phyloP scores from a whole-genome alignment of 2,329 filamentous ascomycete species.

The Botrytis squamosa region DNA sequence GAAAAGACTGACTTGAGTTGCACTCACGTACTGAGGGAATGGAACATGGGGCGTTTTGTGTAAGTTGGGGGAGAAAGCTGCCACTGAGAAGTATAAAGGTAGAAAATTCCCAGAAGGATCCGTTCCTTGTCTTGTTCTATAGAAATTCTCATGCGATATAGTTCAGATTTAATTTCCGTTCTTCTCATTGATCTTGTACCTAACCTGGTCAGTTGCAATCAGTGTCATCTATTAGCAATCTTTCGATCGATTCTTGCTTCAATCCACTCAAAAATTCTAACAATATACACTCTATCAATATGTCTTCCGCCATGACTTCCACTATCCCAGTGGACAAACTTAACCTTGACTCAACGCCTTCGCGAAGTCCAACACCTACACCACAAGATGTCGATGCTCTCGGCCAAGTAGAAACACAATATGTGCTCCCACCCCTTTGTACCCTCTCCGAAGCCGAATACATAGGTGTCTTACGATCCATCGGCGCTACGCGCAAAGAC shows the following conservation, averaged over 20 bases:
- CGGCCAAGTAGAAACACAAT: constrained; percentile 10
- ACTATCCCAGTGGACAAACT: background rate
- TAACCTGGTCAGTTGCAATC: background rate
- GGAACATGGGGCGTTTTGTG: background rate
- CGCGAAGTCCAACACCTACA: constrained; percentile 1
- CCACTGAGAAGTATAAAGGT: background rate
- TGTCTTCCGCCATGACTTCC: background rate
- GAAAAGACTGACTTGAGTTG: background rate
- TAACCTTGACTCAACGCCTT: background rate
- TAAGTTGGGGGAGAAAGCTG: background rate
- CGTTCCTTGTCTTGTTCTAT: background rate
- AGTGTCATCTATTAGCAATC: background rate
- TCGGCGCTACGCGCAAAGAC: constrained; percentile 1
- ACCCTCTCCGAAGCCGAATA: constrained; percentile 16
- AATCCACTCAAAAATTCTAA: too few relatives aligned
- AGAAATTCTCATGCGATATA: background rate
- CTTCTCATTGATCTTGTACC: background rate
- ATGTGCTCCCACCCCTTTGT: constrained; percentile 10
- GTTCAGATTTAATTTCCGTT: background rate
- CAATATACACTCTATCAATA: background rate
- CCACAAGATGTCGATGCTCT: constrained; percentile 18
- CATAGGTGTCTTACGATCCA: background rate
- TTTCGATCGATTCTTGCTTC: background rate
- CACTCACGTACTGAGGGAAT: background rate
- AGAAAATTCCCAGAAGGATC: background rate